Base-by-base conservation (phyloP, 2,329 filamentous ascomycete species). In the Rhytidhysteron rufulum region DNA sequence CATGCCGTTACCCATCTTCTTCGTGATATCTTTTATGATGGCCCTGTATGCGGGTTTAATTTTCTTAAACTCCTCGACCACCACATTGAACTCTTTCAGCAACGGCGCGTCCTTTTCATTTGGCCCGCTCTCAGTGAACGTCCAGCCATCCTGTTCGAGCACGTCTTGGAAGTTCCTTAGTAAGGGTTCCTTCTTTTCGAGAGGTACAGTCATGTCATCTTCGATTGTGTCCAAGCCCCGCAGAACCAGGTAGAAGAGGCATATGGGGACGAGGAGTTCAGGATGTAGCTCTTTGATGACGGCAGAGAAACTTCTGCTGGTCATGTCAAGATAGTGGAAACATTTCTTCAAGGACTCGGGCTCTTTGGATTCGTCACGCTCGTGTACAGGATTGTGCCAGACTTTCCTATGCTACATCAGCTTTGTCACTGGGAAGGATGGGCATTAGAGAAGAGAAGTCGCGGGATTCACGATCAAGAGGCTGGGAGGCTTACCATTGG, bases 1-100 rank as follows among this genome's bases (percentile, higher is more conserved):
- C 93, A 98, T 98, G 53, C 93, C 93, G 59, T 97, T 90, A 49
- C 90, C 91, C 93, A 98, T 98, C 70, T 88, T 86, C 59, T 83
- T 74, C 22, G 89, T 88, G 60, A 97, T 95, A 55, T 97, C 91
- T 68, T 85, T 84, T 68, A 98, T 93, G 60, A 97, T 90, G 5
- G 75, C 79, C 65, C 78, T 80, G 71, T 98, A 97, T 41, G 79
- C 80, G 35, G 82, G 79, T 73, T 96, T 94, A 67, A 95, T 74
- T 68, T 86, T 85, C 73, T 86, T 88, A 67, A 91, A 87, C 74
- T 98, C 91, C 42, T 78, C 73, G 50, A 95, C 78, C 48, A 98
- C 83, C 41, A 85, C 79, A 64, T 95, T 82, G 63, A 98, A 98
- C 69, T 96, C 84, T 48, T 96, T 88, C 42, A 96, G 78, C 50